Evolutionary conservation across 2,329 filamentous ascomycete species (phyloP).

Genomic region (Decorospora gaudefroyi): DNA sequence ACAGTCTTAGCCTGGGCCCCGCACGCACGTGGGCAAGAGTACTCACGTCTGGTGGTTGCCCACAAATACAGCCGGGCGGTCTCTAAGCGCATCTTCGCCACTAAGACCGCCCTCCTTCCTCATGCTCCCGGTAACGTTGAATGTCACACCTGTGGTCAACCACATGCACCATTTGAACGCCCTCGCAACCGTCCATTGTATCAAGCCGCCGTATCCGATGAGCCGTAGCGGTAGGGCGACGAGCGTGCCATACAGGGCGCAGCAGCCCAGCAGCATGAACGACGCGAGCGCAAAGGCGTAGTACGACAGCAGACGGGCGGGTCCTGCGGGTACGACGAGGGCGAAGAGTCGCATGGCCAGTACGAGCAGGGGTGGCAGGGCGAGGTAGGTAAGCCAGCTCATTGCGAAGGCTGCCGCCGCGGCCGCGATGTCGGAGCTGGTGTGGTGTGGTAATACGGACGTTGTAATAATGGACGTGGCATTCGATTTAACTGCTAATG

Average conservation of each 20-base stretch:
- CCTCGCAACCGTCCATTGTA: constrained; percentile 83
- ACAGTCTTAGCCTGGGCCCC: constrained; percentile 18
- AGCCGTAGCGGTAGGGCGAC: constrained; percentile 73
- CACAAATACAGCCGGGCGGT: constrained; percentile 83
- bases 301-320: constrained; percentile 58
- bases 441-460: not conserved
- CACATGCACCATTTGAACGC: constrained; percentile 81
- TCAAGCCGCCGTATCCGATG: constrained; percentile 71
- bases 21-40: not conserved
- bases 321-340: constrained; percentile 34
- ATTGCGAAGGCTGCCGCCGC: constrained; percentile 24
- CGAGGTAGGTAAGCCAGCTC: constrained; percentile 41
- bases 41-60: constrained; percentile 85
- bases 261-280: constrained; percentile 44
- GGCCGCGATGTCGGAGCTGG: not conserved
- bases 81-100: constrained; percentile 41
- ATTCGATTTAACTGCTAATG: not conserved
- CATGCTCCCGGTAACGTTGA: constrained; percentile 62
- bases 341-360: constrained; percentile 38
- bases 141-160: constrained; percentile 74
- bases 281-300: constrained; percentile 64
- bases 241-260: constrained; percentile 72
- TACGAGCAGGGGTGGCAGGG: constrained; percentile 33
- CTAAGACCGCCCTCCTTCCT: constrained; percentile 37
- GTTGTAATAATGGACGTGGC: not conserved